Conservation (phyloP, 331 rosid species). For the Malus hybrid region DNA sequence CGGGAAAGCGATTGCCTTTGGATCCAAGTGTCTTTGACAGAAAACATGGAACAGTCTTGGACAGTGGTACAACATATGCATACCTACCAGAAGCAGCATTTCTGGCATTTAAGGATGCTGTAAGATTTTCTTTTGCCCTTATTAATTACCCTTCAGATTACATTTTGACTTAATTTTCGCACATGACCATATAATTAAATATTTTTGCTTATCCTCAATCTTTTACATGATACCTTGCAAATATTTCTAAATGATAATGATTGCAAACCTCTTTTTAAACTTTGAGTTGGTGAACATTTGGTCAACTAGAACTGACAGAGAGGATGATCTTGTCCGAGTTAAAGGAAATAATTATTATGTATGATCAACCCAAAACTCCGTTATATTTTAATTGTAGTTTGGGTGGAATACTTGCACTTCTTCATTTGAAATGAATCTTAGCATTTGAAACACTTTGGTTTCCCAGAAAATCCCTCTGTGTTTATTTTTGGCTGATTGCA, state of each 20-base stretch:
- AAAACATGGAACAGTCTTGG: conserved; percentile 79
- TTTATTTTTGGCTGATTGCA: background rate
- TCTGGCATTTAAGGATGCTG: conserved; percentile 69
- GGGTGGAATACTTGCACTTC: background rate
- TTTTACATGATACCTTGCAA: background rate
- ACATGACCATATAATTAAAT: background rate
- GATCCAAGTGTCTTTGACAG: conserved; percentile 65
- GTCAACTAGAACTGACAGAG: background rate
- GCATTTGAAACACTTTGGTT: background rate
- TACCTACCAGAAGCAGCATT: conserved; percentile 77
- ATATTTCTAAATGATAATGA: background rate
- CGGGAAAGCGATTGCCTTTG: conserved; percentile 65
- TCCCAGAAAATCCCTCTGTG: background rate
- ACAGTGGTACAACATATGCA: conserved; percentile 95
- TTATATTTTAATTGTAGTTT: background rate
- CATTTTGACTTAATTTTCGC: background rate
- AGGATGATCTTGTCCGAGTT: background rate
- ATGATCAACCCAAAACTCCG: background rate
- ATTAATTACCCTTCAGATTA: background rate
- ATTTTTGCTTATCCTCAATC: background rate
- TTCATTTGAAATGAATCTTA: background rate
- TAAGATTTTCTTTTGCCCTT: conserved; percentile 38
- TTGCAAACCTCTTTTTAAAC: background rate
- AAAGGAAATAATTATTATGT: background rate
- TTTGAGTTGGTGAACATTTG: background rate